Evolutionary conservation across 257 asterid species (phyloP).

Genomic region (Ligustrum vulgare): DNA sequence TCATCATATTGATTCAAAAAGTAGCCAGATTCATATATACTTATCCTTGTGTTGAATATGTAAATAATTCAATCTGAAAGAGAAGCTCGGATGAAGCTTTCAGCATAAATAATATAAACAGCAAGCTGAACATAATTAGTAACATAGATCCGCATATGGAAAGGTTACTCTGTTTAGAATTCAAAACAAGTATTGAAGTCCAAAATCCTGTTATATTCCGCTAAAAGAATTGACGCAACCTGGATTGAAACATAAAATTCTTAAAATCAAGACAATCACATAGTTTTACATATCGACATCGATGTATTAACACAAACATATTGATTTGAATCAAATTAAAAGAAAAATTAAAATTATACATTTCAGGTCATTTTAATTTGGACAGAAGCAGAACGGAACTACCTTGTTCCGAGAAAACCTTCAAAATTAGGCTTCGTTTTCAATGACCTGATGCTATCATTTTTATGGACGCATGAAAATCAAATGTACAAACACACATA

Average conservation of each 20-base stretch:
- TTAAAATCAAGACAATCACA: not conserved
- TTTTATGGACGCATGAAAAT: not conserved
- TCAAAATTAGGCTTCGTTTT: not conserved
- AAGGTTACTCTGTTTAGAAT: not conserved
- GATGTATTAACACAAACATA: not conserved
- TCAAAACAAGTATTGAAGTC: not conserved
- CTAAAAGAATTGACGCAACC: constrained; percentile 13
- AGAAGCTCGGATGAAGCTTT: constrained; percentile 2
- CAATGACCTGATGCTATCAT: not conserved
- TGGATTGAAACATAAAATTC: constrained; percentile 14
- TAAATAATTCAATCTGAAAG: not conserved
- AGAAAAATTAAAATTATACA: not conserved
- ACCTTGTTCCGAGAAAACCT: not conserved
- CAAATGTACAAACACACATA: not conserved
- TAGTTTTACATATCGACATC: not conserved
- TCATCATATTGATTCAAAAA: not conserved
- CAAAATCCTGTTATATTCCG: not conserved
- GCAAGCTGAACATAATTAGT: not conserved
- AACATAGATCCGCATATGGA: not conserved
- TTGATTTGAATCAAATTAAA: not conserved
- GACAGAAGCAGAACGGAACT: not conserved
- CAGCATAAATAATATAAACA: constrained; percentile 10
- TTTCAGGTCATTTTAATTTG: constrained; percentile 4
- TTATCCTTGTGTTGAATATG: not conserved
- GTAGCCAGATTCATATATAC: not conserved